phyloP scores from a whole-genome alignment of 768 basidiomycete species.

The Suillus ampliporus region DNA sequence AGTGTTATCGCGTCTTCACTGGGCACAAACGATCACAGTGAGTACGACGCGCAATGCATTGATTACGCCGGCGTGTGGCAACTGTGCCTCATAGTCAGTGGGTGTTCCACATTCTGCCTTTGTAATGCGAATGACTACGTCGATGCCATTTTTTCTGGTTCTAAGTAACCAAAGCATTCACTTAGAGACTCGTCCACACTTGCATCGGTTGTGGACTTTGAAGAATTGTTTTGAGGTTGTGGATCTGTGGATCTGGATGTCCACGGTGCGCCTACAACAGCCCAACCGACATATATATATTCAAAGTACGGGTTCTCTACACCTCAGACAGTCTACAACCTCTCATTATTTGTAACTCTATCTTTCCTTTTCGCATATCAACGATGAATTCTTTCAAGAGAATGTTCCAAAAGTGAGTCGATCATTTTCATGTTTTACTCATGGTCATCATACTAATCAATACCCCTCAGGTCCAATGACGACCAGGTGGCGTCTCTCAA shows the following conservation, averaged over 20 bases:
- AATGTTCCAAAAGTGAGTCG: slow-evolving; percentile 16
- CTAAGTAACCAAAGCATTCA: not conserved
- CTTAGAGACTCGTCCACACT: not conserved
- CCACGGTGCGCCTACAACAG: not conserved
- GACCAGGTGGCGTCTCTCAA: slow-evolving; percentile 12
- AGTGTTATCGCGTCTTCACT: no score
- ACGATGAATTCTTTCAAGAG: not conserved
- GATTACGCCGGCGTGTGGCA: not conserved
- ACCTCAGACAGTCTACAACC: not conserved
- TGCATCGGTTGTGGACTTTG: not conserved
- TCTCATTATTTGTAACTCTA: not conserved
- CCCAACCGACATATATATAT: not conserved
- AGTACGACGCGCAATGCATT: no score
- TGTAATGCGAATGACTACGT: not conserved
- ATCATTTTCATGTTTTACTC: not conserved
- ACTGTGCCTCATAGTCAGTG: not conserved
- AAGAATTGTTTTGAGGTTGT: slow-evolving; percentile 2
- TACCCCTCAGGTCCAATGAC: slow-evolving; percentile 4
- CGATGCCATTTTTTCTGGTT: not conserved
- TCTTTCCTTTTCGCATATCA: not conserved
- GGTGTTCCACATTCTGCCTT: not conserved
- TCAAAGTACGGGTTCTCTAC: no score
- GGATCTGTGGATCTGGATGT: not conserved
- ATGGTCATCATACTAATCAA: not conserved
- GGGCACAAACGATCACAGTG: not conserved